Evolutionary conservation across 371 early-diverging fungal genomes (phyloP).

Genomic region (Rhizopus arrhizus): DNA sequence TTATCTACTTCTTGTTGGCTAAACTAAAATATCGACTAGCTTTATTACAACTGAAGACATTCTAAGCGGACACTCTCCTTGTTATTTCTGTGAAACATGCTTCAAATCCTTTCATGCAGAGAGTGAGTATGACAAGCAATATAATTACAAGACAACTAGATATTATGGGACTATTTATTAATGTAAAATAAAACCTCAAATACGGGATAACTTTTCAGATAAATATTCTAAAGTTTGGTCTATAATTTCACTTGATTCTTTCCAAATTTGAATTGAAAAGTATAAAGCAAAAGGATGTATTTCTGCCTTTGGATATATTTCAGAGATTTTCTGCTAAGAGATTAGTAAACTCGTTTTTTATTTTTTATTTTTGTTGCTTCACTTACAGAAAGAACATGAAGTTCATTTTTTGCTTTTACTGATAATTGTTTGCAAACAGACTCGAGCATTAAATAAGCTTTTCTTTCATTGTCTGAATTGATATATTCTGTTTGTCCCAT

Average conservation of each 20-base stretch:
- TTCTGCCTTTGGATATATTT: conserved; percentile 20
- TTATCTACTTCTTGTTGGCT: background rate
- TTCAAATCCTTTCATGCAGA: conserved; percentile 74
- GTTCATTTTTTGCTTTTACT: conserved; percentile 20
- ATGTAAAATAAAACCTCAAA: too few species aligned
- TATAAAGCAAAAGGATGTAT: conserved; percentile 31
- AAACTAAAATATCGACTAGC: background rate
- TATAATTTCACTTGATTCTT: conserved; percentile 24
- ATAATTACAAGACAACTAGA: background rate
- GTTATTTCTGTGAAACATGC: conserved; percentile 77
- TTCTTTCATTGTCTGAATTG: conserved; percentile 53
- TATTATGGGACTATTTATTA: conserved; percentile 22
- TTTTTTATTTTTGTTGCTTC: background rate
- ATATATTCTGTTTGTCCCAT: conserved; percentile 58
- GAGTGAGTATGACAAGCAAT: conserved; percentile 35
- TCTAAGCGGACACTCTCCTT: conserved; percentile 71
- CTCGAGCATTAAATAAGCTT: conserved; percentile 43
- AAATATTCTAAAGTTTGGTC: conserved; percentile 13
- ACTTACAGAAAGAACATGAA: conserved; percentile 25
- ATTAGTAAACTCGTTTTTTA: too few species aligned
- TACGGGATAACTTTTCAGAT: conserved; percentile 13
- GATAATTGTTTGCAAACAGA: conserved; percentile 30
- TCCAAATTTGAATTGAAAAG: conserved; percentile 28
- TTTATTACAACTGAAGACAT: conserved; percentile 69
- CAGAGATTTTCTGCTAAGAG: conserved; percentile 7